These are phyloP conservation scores for Plantago major DNA, from an alignment of 257 asterid genomes.

Conservation along the genomic window DNA sequence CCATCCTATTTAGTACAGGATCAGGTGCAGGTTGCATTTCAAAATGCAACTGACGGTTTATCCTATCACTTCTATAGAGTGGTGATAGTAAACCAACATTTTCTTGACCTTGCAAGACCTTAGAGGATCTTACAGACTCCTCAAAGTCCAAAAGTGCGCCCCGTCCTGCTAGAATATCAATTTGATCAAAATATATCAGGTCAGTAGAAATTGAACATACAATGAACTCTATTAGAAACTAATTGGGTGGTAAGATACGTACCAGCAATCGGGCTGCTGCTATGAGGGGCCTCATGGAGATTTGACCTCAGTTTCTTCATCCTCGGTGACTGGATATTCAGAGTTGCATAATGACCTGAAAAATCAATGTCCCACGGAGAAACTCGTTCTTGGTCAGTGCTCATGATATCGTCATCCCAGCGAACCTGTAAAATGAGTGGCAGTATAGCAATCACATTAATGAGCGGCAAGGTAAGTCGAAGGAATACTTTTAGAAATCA, in stretches of 20 bases:
- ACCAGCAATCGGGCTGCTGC: slow-evolving; percentile 60
- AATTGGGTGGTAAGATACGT: slow-evolving; percentile 22
- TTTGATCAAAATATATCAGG: neutral
- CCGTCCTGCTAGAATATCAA: slow-evolving; percentile 42
- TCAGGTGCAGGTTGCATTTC: slow-evolving; percentile 40
- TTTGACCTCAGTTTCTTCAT: slow-evolving; percentile 73
- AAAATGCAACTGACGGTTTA: slow-evolving; percentile 63
- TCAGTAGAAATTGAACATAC: neutral
- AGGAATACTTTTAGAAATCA: slow-evolving; percentile 1
- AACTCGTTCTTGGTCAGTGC: slow-evolving; percentile 81
- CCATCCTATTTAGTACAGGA: slow-evolving; percentile 46
- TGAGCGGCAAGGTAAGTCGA: neutral
- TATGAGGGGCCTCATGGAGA: slow-evolving; percentile 51
- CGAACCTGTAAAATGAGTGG: slow-evolving; percentile 54
- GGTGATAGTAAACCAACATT: slow-evolving; percentile 64
- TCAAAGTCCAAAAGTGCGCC: slow-evolving; percentile 78
- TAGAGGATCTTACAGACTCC: slow-evolving; percentile 84
- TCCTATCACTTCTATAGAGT: slow-evolving; percentile 55
- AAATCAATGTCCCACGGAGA: slow-evolving; percentile 97
- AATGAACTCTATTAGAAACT: neutral
- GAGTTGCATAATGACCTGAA: slow-evolving; percentile 71
- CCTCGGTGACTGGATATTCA: slow-evolving; percentile 70
- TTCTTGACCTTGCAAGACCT: slow-evolving; percentile 99
- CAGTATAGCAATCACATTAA: slow-evolving; percentile 16
- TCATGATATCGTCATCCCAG: slow-evolving; percentile 83